Evolutionary conservation across 2,329 filamentous ascomycete species (phyloP), one percentile per base, ranked within the genome.

Genomic region (Aureobasidium pullulans): DNA sequence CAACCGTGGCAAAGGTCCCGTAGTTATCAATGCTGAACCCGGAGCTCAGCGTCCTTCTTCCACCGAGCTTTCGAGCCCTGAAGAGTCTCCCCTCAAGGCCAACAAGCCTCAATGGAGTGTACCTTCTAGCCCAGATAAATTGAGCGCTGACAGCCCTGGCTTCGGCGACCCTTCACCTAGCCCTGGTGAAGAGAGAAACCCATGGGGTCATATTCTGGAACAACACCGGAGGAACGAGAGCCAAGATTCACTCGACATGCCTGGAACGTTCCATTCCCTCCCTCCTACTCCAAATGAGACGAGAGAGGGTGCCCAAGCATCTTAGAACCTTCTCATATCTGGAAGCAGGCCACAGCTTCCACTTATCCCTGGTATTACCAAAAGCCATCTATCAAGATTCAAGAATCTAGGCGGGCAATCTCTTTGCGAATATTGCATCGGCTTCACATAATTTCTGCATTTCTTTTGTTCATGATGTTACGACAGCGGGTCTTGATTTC

Each of bases 1-100:
- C 1, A 85, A 85, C 61, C 75, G 77, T 42, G 43, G 54, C 15
- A 59, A 63, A 42, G 67, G 67, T 28, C 67, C 68, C 19, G 64
- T 73, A 28, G 71, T 72, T 48, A 67, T 74, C 58, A 64, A 68
- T 52, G 66, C 63, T 3, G 68, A 68, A 8, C 62, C 47, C 9
- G 58, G 32, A 37, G 40, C 54, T 19, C 43, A 40, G 34, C 52
- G 52, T 7, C 16, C 52, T 8, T 56, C 52, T n/a, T 54, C 50
- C 5, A n/a, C 54, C 9, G 42, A 47, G 23, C 23, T 43, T n/a
- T 40, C 32, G 19, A 48, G 54, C 15, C 42, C 53, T 32, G 54
- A 15, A 31, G 54, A 39, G 29, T 57, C 54, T 32, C 43, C 54
- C 3, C 36, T 57, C 23, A 39, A 48, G 23, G 37, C 52, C 3